Evolutionary conservation across 1,284 basidiomycete genomes (phyloP).

Genomic region (Heterobasidion parviporum): DNA sequence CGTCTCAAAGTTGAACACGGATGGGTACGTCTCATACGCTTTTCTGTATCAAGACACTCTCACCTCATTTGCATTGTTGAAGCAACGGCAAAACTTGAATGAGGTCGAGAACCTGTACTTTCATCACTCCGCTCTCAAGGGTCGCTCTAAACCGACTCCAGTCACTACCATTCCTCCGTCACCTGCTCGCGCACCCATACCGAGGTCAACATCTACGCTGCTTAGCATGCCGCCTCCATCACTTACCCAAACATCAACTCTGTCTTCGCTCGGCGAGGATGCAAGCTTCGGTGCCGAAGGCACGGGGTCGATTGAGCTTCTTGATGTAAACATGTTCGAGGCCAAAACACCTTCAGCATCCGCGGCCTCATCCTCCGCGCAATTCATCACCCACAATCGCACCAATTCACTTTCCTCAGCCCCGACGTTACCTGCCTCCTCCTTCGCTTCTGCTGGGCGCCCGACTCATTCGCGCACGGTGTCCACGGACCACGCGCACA

Average conservation of each 20-base stretch:
- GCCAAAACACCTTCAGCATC: background rate
- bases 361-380: too few species aligned
- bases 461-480: background rate
- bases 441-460: background rate
- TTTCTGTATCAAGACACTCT: background rate
- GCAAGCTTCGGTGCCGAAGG: background rate
- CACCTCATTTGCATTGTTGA: background rate
- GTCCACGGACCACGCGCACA: background rate
- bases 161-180: slow-evolving; percentile 10
- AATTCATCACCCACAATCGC: too few species aligned
- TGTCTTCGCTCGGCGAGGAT: background rate
- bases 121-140: slow-evolving; percentile 44
- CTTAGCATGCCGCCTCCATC: background rate
- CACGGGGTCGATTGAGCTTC: background rate
- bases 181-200: background rate
- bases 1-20: slow-evolving; percentile 73
- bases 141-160: slow-evolving; percentile 16
- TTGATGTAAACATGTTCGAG: background rate
- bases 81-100: slow-evolving; percentile 70
- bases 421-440: background rate
- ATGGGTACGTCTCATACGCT: slow-evolving; percentile 45
- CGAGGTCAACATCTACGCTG: background rate
- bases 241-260: background rate
- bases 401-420: too few species aligned
- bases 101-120: slow-evolving; percentile 77